Base-by-base conservation (phyloP, 441 rosid genomes). In the Mallotus japonicus region DNA sequence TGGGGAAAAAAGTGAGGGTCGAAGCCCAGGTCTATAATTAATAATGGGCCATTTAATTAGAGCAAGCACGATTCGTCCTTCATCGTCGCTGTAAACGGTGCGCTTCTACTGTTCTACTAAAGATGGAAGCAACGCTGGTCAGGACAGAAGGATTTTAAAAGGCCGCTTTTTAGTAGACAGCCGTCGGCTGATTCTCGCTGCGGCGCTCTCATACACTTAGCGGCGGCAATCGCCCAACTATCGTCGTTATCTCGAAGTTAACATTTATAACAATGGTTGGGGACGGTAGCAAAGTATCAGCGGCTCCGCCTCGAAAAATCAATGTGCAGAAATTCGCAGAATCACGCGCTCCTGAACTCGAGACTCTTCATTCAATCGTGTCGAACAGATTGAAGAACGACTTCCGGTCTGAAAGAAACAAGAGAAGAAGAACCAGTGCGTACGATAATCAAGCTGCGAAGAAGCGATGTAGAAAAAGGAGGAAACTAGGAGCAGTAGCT, bases 381-480 rank as follows among this genome's bases (percentile, higher is more conserved):
- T 80, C 92, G 8, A 65, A 78, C 73, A 84, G 96, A 58, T 70
- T 88, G 78, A 83, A 78, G 71, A 86, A 87, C 49, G 83, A 92
- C 83, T 92, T 91, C 71, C 78, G 87, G 44, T 87, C 91, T 37
- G 80, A 74, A 76, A 82, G 95, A 81, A 89, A 85, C 86, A 84
- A 90, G 88, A 89, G 95, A 78, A 86, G 96, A 85, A 90, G 98
- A 82, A 91, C 98, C 75, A 88, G 88, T 40, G 73, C 92, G 46
- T 85, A 81, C 65, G 84, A 87, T 65, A 87, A 79, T 64, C 81
- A 81, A 77, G 81, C 76, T 74, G 81, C 91, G 1, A 88, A 85
- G 80, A 83, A 65, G 73, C 83, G 91, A 76, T 32, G 73, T 65
- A 71, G 79, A 24, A 87, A 85, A 83, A 87, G 84, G 76, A 82